phyloP scores from a whole-genome alignment of 73 alveolate species.

The Symbiodinium natans region DNA sequence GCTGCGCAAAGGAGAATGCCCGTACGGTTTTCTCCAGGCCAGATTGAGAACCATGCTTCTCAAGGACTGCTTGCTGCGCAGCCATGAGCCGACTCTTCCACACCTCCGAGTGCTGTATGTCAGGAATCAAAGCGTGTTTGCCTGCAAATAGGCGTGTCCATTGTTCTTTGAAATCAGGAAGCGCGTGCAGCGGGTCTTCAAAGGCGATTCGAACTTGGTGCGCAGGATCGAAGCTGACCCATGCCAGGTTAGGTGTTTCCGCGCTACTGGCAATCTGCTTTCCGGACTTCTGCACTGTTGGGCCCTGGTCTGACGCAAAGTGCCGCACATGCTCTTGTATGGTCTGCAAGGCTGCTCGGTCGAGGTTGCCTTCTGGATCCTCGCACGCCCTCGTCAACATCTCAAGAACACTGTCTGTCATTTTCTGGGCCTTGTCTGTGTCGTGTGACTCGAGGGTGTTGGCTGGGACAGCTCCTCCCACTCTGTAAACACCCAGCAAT shows the following conservation, averaged over 20 bases:
- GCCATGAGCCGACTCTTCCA: constrained; percentile 41
- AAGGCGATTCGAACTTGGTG: constrained; percentile 16
- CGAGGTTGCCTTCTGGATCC: constrained; percentile 12
- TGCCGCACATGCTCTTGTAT: background rate
- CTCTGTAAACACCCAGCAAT: constrained; percentile 7
- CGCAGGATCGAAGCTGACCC: constrained; percentile 23
- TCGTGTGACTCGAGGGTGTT: background rate
- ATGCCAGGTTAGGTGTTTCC: background rate
- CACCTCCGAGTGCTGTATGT: background rate
- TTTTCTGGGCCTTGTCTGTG: background rate
- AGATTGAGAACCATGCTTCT: background rate
- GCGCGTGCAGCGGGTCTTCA: constrained; percentile 21
- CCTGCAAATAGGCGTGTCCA: background rate
- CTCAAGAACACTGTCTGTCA: background rate
- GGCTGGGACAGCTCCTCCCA: background rate
- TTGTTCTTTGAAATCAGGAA: background rate
- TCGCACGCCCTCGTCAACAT: background rate
- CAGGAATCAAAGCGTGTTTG: constrained; percentile 34
- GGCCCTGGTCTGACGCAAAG: constrained; percentile 23
- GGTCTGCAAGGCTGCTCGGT: background rate
- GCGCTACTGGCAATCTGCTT: background rate
- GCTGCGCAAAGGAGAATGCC: background rate
- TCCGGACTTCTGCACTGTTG: background rate
- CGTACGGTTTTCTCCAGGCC: background rate
- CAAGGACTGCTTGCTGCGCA: background rate